These are phyloP conservation scores for Helichrysum umbraculigerum DNA, from an alignment of 129 eudicot genomes.

Conservation along the genomic window DNA sequence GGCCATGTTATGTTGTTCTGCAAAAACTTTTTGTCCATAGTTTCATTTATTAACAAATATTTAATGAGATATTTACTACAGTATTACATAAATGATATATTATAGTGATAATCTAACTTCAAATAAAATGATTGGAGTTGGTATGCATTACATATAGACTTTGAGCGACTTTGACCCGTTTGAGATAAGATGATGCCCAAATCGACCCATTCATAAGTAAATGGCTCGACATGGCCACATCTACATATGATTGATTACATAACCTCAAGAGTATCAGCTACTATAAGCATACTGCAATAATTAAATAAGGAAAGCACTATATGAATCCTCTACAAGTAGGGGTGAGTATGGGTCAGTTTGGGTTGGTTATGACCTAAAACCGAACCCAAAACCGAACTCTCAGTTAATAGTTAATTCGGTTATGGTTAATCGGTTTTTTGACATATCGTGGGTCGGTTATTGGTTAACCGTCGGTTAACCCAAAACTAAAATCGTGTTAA, in stretches of 20 bases:
- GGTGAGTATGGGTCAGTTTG: too few relatives aligned
- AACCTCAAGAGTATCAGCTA: neutral
- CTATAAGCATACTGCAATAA: too few relatives aligned
- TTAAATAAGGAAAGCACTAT: too few relatives aligned
- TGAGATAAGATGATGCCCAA: neutral
- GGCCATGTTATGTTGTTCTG: neutral
- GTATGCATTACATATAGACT: neutral
- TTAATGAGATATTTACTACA: neutral
- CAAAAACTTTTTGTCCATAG: neutral
- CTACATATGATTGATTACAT: neutral
- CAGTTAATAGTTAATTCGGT: too few relatives aligned
- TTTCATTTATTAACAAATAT: neutral
- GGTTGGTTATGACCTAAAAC: too few relatives aligned
- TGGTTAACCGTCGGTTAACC: too few relatives aligned
- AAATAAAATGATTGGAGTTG: too few relatives aligned
- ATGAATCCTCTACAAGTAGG: too few relatives aligned
- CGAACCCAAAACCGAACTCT: too few relatives aligned
- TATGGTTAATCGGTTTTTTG: too few relatives aligned
- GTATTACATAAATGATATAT: neutral
- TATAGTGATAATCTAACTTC: neutral
- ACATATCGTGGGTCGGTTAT: too few relatives aligned
- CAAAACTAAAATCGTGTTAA: too few relatives aligned
- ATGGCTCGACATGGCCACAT: neutral
- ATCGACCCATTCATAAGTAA: neutral
- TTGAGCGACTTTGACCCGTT: neutral